Evolutionary conservation across 108 stramenopile genomes (phyloP), one percentile per base, ranked within the genome.

Genomic region (Pseudonitzschia pungens): DNA sequence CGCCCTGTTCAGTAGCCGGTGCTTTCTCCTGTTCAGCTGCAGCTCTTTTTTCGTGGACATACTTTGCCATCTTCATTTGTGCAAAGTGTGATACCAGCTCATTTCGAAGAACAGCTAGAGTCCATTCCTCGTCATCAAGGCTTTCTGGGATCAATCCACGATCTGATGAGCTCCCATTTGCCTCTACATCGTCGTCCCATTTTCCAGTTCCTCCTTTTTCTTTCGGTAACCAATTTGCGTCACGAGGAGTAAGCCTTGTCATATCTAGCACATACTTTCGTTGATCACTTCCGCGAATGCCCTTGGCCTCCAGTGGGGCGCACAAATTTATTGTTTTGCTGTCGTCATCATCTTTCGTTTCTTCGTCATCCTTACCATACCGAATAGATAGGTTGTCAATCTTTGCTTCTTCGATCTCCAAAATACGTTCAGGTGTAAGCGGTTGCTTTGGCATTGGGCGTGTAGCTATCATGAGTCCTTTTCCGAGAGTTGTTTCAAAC

Each of bases 241-340:
- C 98, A 20, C 97, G 85, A 14, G 98, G 97, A 5, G 97, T 95
- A 43, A 96, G 71, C 3, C 97, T 83, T 16, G 89, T 85, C 52
- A 98, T 78, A 75, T 99, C 98, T 18, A 99, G 81, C 2, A 97
- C 70, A 77, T 99, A 99, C 28, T 83, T 87, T 24, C 97, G 78
- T 45, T 95, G 85, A 70, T 99, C 97, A 45, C 92, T 90, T 10
- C 97, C 96, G 48, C 74, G 65, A 71, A 98, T 96, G 24, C 96
- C 96, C 75, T 98, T 98, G 63, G 87, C 87, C 77, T 96, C 96
- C 48, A 98, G 69, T 8, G 97, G 94, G 10, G 89, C 92, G 54
- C 87, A 90, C 55, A 65, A 62, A n/a, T 50, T 73, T 29, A 70
- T 45, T 67, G 43, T 67, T 27, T 22, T n/a, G 16, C 60, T 62